These are phyloP conservation scores for Phytopythium boreale DNA, from an alignment of 352 stramenopile genomes.

Conservation along the genomic window DNA sequence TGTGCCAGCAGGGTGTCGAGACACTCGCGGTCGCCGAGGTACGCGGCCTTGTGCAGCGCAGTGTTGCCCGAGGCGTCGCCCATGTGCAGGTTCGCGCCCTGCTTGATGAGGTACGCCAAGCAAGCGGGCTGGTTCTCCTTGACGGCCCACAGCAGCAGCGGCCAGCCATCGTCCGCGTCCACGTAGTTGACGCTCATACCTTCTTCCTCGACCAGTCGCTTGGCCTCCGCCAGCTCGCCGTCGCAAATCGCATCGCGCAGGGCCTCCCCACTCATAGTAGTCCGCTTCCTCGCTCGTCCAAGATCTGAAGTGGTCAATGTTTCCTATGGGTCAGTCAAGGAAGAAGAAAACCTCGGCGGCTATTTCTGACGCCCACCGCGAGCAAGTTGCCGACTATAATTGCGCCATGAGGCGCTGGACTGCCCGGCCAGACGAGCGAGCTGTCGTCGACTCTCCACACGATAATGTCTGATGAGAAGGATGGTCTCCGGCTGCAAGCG, in stretches of 20 bases:
- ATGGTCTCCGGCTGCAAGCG: background rate
- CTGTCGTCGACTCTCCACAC: background rate
- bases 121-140: slow-evolving; percentile 29
- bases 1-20: slow-evolving; percentile 24
- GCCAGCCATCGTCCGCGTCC: slow-evolving; percentile 35
- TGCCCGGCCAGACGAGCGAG: background rate
- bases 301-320: background rate
- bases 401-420: background rate
- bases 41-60: slow-evolving; percentile 43
- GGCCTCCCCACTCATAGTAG: slow-evolving; percentile 27
- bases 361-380: background rate
- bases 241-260: slow-evolving; percentile 45
- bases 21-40: slow-evolving; percentile 34
- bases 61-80: slow-evolving; percentile 35
- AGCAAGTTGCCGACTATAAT: background rate
- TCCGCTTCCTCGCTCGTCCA: background rate
- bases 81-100: slow-evolving; percentile 35
- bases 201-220: slow-evolving; percentile 18
- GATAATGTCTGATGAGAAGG: background rate
- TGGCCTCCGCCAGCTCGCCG: slow-evolving; percentile 17
- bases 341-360: background rate
- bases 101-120: slow-evolving; percentile 24
- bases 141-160: slow-evolving; percentile 38
- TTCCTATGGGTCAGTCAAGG: no score
- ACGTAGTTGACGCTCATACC: slow-evolving; percentile 35